Percentiles rank a stretch among this genome's conserved stretches.
phyloP scores from a whole-genome alignment of 345 rosid genomes.

The Fremontodendron californicum region DNA sequence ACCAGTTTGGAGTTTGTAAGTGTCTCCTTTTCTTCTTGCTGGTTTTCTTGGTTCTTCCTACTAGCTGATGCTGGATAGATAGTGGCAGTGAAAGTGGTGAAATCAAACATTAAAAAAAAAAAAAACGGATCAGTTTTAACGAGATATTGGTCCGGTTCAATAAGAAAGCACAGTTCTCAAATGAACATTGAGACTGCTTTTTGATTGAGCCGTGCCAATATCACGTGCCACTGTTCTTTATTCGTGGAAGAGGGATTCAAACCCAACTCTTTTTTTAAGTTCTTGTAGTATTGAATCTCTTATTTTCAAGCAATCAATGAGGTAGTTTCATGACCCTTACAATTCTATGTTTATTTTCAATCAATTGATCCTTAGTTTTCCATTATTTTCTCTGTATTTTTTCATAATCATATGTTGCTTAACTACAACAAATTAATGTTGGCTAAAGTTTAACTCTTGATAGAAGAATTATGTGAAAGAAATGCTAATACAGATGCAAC shows the following conservation, averaged over 20 bases:
- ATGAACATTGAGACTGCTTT: conserved; percentile 32
- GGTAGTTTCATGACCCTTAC: not conserved
- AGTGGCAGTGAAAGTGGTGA: not conserved
- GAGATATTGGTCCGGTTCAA: conserved; percentile 74
- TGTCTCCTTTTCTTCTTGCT: not conserved
- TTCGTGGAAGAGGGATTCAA: not conserved
- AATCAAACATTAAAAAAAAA: too few species aligned
- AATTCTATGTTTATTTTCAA: not conserved
- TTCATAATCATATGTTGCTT: not conserved
- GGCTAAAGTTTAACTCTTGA: not conserved
- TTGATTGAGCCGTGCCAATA: conserved; percentile 76
- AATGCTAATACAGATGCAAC: not conserved
- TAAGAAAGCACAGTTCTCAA: conserved; percentile 41
- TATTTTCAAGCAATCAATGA: not conserved
- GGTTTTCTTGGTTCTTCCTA: not conserved
- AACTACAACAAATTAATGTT: not conserved
- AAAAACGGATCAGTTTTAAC: conserved; percentile 7
- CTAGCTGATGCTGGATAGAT: not conserved
- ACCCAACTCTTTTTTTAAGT: not conserved
- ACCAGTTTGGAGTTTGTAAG: not conserved
- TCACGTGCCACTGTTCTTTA: conserved; percentile 36
- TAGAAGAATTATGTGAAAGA: not conserved
- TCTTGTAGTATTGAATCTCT: not conserved
- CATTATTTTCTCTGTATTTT: not conserved
- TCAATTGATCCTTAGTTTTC: not conserved